These are phyloP conservation scores for Ogataea ramenticola DNA, from an alignment of 805 yeast species.

Conservation along the genomic window DNA sequence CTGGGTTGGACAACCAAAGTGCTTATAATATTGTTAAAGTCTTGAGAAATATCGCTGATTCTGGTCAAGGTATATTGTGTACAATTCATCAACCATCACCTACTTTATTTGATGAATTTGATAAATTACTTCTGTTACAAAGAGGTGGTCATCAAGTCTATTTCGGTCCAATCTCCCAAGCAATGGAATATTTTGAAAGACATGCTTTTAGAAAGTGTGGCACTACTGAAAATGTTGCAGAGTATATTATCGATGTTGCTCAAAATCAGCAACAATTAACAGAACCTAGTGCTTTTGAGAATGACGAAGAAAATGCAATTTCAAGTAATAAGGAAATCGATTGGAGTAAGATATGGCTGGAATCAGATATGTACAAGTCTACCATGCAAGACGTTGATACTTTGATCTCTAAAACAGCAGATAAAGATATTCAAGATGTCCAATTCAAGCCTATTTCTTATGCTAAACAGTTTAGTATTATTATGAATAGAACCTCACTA, in stretches of 20 bases:
- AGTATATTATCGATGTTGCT: slow-evolving; percentile 36
- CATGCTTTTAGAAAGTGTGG: slow-evolving; percentile 33
- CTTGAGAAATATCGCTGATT: slow-evolving; percentile 34
- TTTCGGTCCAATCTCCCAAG: slow-evolving; percentile 30
- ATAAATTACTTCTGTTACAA: slow-evolving; percentile 37
- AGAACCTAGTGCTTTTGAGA: too few species aligned
- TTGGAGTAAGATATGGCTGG: slow-evolving; percentile 27
- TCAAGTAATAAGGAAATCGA: slow-evolving; percentile 4
- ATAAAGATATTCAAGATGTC: not conserved
- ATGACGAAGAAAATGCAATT: slow-evolving; percentile 4
- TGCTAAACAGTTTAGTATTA: slow-evolving; percentile 33
- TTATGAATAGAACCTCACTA: slow-evolving; percentile 33
- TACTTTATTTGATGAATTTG: slow-evolving; percentile 39
- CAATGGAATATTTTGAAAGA: slow-evolving; percentile 24
- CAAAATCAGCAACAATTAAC: not conserved
- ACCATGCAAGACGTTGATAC: slow-evolving; percentile 11
- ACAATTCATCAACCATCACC: slow-evolving; percentile 55
- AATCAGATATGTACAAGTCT: slow-evolving; percentile 13
- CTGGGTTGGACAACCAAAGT: slow-evolving; percentile 46
- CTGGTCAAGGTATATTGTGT: slow-evolving; percentile 43
- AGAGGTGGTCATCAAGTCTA: slow-evolving; percentile 38
- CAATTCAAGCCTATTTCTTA: slow-evolving; percentile 23
- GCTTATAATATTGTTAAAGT: slow-evolving; percentile 44
- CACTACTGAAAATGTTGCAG: slow-evolving; percentile 34
- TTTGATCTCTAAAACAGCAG: slow-evolving; percentile 7